Evolutionary conservation across 2,329 filamentous ascomycete genomes (phyloP).

Genomic region (Rosellinia necatrix): DNA sequence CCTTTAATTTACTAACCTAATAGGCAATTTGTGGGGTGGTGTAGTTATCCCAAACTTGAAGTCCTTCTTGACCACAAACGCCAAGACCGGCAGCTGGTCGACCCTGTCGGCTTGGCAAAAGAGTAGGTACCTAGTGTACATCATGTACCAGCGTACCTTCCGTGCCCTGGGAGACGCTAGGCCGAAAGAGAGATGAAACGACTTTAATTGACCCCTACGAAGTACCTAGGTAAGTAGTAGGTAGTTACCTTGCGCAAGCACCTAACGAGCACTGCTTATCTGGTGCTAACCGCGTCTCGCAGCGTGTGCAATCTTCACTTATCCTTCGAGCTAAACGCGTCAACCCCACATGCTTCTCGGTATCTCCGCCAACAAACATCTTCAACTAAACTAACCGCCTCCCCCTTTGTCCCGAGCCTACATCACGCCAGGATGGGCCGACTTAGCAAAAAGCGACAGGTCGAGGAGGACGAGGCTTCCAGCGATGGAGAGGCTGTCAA

Average conservation of each 20-base stretch:
- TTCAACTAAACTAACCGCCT: background rate
- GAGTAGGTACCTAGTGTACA: background rate
- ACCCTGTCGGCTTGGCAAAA: background rate
- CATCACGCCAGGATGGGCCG: constrained; percentile 31
- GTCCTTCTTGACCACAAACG: constrained; percentile 2
- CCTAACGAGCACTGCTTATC: background rate
- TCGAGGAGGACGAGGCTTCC: constrained; percentile 34
- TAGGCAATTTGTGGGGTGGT: background rate
- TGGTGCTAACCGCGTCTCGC: constrained; percentile 3
- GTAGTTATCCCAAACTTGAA: background rate
- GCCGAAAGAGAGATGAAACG: background rate
- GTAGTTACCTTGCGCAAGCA: too few relatives aligned
- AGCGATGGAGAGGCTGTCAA: constrained; percentile 42
- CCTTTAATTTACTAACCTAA: constrained; percentile 4
- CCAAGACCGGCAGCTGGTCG: constrained; percentile 6
- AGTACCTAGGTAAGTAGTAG: too few relatives aligned
- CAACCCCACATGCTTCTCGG: background rate
- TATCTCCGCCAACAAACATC: background rate
- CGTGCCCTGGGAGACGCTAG: background rate
- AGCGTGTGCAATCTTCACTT: too few relatives aligned
- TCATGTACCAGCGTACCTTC: too few relatives aligned
- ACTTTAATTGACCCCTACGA: background rate
- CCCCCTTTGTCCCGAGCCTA: background rate
- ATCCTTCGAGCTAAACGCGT: background rate
- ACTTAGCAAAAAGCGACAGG: constrained; percentile 37